Percentiles rank a stretch among this genome's conserved stretches.
Conservation (phyloP, 371 early-diverging fungal species). For the Entomophthora muscae region DNA sequence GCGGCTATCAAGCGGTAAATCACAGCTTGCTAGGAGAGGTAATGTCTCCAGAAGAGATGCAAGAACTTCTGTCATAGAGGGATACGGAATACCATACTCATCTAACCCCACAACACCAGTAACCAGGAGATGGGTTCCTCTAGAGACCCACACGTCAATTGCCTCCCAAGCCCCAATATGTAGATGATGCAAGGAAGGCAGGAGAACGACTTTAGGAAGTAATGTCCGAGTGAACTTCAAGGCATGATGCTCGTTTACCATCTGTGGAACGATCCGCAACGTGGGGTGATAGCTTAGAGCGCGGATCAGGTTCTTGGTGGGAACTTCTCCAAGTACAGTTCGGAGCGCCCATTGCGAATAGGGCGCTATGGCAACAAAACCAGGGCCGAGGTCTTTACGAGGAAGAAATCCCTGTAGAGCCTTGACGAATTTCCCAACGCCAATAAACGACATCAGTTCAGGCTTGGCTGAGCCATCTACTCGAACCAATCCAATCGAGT, state of each 20-base stretch:
- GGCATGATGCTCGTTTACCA: background rate
- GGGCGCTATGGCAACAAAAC: background rate
- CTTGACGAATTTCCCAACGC: background rate
- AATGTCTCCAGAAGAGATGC: background rate
- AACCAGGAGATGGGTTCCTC: background rate
- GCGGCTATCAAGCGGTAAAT: background rate
- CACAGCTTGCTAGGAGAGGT: background rate
- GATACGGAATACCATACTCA: background rate
- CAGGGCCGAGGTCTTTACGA: background rate
- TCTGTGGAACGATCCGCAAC: background rate
- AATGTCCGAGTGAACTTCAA: background rate
- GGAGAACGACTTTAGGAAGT: background rate
- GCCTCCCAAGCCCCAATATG: background rate
- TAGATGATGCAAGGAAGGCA: background rate
- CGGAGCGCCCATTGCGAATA: background rate
- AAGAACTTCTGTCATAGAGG: background rate
- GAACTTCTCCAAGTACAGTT: background rate
- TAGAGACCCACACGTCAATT: background rate
- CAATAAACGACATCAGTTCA: background rate
- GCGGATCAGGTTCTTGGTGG: background rate
- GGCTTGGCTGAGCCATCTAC: slow-evolving; percentile 2
- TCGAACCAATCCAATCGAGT: background rate
- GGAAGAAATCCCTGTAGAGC: background rate
- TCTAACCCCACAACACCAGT: background rate
- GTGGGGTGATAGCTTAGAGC: background rate